Evolutionary conservation across 2,329 filamentous ascomycete genomes (phyloP).

Genomic region (Nigrospora sphaerica): DNA sequence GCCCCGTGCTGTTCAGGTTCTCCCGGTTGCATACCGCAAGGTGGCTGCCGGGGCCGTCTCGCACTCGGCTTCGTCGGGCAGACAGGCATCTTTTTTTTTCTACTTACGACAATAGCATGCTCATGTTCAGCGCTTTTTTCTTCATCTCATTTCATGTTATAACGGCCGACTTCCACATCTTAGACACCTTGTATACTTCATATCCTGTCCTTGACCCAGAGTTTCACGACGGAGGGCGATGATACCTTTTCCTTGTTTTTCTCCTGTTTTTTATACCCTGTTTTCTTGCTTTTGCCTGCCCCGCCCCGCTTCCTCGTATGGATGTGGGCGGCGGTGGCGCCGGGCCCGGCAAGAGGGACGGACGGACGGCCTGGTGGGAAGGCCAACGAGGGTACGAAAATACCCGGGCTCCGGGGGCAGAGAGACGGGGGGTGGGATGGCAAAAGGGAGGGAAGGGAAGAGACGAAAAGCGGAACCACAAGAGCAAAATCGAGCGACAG

Average conservation of each 20-base stretch:
- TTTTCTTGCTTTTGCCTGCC: too few relatives aligned
- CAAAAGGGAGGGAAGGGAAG: not conserved
- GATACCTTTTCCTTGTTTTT: not conserved
- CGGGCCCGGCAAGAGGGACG: too few relatives aligned
- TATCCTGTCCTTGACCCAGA: constrained; percentile 7
- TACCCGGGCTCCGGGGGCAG: too few relatives aligned
- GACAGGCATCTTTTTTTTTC: not conserved
- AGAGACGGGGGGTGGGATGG: not conserved
- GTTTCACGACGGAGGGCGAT: not conserved
- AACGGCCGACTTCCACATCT: constrained; percentile 1
- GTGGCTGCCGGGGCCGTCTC: too few relatives aligned
- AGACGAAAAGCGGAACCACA: not conserved
- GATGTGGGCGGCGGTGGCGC: too few relatives aligned
- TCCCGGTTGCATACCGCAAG: not conserved
- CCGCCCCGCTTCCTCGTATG: too few relatives aligned
- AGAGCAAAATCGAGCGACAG: not conserved
- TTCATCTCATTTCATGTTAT: not conserved
- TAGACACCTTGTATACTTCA: constrained; percentile 16
- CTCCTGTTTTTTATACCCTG: not conserved
- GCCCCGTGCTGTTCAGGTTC: not conserved
- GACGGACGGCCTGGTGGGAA: too few relatives aligned
- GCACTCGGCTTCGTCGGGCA: not conserved
- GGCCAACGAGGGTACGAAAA: too few relatives aligned
- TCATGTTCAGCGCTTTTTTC: not conserved
- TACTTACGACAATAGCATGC: not conserved